Base-by-base conservation (phyloP, 495 filamentous ascomycete genomes). In the Neurospora sp. region DNA sequence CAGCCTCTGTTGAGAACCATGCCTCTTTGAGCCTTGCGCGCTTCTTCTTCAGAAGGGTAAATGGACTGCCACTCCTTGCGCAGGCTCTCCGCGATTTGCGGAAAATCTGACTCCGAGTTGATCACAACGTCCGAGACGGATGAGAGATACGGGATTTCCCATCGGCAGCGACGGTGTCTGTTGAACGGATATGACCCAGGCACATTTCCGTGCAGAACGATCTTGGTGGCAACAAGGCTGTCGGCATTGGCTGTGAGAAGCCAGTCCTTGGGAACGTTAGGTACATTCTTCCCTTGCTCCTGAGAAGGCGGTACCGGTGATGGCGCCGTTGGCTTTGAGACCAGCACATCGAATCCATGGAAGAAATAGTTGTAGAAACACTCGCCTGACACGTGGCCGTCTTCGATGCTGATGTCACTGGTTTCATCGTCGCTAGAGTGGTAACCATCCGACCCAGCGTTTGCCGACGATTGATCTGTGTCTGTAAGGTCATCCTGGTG, bases 341-440 rank as follows among this genome's bases (percentile, higher is more conserved):
- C 87, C 68, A 98, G 89, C n/a, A 97, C 87, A 81, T 99, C 96
- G 76, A 99, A 93, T 3, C 96, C 96, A 76, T 97, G 91, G 74
- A 93, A 91, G 77, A 97, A 98, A 79, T 98, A 99, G 77, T 98
- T 98, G 80, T 94, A 96, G 81, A 98, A 99, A 75, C 90, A 94
- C 82, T 98, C 94, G 18, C 89, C 87, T 5, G 87, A 84, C 16
- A 84, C 78, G 48, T 83, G 82, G 37, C 84, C 84, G 8, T 86
- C 84, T 59, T 86, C 86, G 31, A 81, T 74, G 37, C 84, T 84
- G 7, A 86, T 84, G 48, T 86, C 86, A 37, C 82, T 75, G 12
- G 85, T 84, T 41, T 92, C 92, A 41, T 88, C 87, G 40, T 93
- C 92, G 48, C 91, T 91, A 5, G 78, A 80, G 44, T 80, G 75